These are phyloP conservation scores for Nothophytophthora sp. DNA, from an alignment of 352 stramenopile species.

Conservation along the genomic window DNA sequence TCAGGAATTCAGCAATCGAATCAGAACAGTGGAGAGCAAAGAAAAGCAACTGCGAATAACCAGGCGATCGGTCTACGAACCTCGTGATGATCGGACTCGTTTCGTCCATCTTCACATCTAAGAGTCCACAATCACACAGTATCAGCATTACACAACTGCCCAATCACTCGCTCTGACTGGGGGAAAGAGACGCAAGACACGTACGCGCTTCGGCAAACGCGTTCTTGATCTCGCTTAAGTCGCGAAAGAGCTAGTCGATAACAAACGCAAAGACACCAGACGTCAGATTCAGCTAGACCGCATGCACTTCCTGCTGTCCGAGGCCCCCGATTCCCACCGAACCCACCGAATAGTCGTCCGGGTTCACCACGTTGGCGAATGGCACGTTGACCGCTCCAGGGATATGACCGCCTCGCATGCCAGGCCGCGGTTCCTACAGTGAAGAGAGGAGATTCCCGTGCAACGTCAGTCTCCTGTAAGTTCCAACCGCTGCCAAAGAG, in stretches of 20 bases:
- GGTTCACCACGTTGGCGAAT: slow-evolving; percentile 85
- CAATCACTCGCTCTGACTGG: not conserved
- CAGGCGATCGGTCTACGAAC: slow-evolving; percentile 18
- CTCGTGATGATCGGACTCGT: slow-evolving; percentile 71
- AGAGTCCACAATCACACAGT: slow-evolving; percentile 4
- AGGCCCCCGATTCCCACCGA: slow-evolving; percentile 1
- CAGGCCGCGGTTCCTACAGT: slow-evolving; percentile 88
- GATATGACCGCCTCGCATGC: slow-evolving; percentile 93
- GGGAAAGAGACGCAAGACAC: slow-evolving; percentile 1
- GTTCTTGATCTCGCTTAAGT: slow-evolving; percentile 70
- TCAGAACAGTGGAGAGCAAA: too few species aligned
- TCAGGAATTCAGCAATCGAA: not conserved
- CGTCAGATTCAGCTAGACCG: slow-evolving; percentile 16
- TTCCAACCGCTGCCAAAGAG: not conserved
- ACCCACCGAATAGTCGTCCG: slow-evolving; percentile 82
- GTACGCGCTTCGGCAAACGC: slow-evolving; percentile 76
- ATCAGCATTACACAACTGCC: too few species aligned
- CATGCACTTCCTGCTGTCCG: too few species aligned
- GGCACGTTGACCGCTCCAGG: slow-evolving; percentile 91
- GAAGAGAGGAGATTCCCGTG: not conserved
- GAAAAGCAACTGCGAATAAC: too few species aligned
- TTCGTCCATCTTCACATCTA: slow-evolving; percentile 58
- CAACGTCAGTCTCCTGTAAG: not conserved
- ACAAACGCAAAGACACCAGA: not conserved
- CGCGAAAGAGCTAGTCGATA: slow-evolving; percentile 69